Evolutionary conservation across 106 monocot genomes (phyloP), one percentile per base, ranked within the genome.

Genomic region (Acanthochlamys bracteata): DNA sequence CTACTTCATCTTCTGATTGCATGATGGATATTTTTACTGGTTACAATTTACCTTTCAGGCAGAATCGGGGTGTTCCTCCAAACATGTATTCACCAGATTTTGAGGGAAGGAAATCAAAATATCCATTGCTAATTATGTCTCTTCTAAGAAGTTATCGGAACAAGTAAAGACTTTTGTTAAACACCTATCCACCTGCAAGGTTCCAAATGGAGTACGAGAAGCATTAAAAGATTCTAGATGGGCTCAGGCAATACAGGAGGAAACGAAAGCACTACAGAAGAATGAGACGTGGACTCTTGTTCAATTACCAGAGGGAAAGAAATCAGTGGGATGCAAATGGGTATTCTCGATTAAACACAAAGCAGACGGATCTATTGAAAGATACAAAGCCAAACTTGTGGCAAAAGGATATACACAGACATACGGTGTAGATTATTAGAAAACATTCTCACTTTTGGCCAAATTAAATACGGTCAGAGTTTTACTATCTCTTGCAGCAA

Each of bases 361-460:
- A 33, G 33, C 6, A 33, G 33, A 33, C 6, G 4, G 33, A 33
- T 33, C 33, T 6, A 33, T 33, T 14, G 17, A 55, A 12, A 67
- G 55, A 12, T 67, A 53, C 42, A 67, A 67, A 41, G 67, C 27
- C 27, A 51, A 54, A 25, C 19, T 39, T 20, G 67, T 67, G 4
- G 33, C 55, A 4, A 53, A 56, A 20, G 55, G 19, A 10, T 41
- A 52, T 41, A 67, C 67, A 3, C 67, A 67, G n/a, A 54, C 67
- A 13, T 55, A 67, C 42, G 33, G 54, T 7, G 55, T 67, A 25
- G 55, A 55, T 20, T 20, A 67, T 20, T 41, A 55, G n/a, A 39
- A 67, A 11, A 56, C 55, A 8, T 67, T 67, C 41, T 45, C 65
- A 46, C 65, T 10, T 20, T 21, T 65, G 23, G 65, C 65, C 46